These are phyloP conservation scores for Alloascoidea hylecoeti DNA, from an alignment of 805 yeast genomes.

Conservation along the genomic window DNA sequence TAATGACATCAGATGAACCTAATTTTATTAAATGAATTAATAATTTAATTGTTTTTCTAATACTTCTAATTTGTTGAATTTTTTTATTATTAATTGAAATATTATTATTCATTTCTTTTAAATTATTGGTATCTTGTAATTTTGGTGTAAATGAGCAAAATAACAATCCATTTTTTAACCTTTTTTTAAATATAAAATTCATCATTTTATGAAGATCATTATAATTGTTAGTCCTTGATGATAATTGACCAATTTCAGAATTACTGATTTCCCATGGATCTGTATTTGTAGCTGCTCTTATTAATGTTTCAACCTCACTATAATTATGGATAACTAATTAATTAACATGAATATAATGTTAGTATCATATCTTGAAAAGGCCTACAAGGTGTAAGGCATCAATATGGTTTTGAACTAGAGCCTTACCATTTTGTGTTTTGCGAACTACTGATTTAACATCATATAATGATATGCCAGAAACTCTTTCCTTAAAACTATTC, in stretches of 20 bases:
- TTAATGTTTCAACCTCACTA: background rate
- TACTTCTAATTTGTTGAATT: too few relatives aligned
- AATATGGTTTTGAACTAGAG: background rate
- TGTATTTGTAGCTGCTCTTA: background rate
- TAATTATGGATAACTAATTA: background rate
- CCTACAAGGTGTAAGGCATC: background rate
- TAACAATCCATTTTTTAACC: background rate
- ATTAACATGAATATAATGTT: background rate
- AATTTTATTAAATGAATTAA: background rate
- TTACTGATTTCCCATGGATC: slow-evolving; percentile 1
- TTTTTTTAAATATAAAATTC: background rate
- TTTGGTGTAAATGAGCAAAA: background rate
- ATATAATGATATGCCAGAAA: background rate
- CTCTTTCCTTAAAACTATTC: background rate
- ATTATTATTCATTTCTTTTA: background rate
- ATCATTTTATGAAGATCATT: background rate
- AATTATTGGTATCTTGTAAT: background rate
- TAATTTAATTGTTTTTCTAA: background rate
- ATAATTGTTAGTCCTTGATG: background rate
- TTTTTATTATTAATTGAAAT: background rate
- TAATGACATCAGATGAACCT: background rate
- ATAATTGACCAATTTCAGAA: background rate
- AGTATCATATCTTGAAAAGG: too few relatives aligned
- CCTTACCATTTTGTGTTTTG: slow-evolving; percentile 1
- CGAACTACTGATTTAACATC: background rate